Evolutionary conservation across 768 basidiomycete genomes (phyloP).

Genomic region (Phanerochaete carnosa): DNA sequence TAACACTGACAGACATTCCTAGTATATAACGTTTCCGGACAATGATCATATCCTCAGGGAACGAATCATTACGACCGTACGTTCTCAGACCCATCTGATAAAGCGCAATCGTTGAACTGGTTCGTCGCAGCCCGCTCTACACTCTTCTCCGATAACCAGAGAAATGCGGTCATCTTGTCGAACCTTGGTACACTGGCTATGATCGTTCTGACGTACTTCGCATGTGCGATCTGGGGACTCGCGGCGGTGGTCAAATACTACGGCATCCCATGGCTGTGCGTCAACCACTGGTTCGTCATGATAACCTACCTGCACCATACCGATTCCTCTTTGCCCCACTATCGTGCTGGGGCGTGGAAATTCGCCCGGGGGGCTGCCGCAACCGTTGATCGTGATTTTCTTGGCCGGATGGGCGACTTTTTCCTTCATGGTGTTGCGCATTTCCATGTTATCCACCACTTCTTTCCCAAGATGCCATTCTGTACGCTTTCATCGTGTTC

Average conservation of each 20-base stretch:
- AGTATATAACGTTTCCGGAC: slow-evolving; percentile 64
- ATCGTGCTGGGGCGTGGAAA: slow-evolving; percentile 17
- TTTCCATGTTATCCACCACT: slow-evolving; percentile 62
- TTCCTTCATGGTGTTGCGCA: slow-evolving; percentile 21
- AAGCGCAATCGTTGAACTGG: background rate
- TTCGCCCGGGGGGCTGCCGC: slow-evolving; percentile 21
- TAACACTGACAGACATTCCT: slow-evolving; percentile 20
- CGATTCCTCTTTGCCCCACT: slow-evolving; percentile 21
- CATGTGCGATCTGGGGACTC: slow-evolving; percentile 35
- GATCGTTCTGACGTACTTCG: slow-evolving; percentile 36
- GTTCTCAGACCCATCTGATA: slow-evolving; percentile 19
- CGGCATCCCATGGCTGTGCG: slow-evolving; percentile 43
- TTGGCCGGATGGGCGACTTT: slow-evolving; percentile 26
- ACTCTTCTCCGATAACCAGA: slow-evolving; percentile 51
- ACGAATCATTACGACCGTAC: slow-evolving; percentile 67
- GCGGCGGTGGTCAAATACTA: slow-evolving; percentile 31
- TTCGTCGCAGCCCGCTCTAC: slow-evolving; percentile 45
- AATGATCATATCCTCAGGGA: slow-evolving; percentile 54
- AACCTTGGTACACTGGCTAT: slow-evolving; percentile 52
- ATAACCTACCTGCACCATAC: slow-evolving; percentile 24
- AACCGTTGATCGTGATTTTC: slow-evolving; percentile 23
- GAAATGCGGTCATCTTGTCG: slow-evolving; percentile 50
- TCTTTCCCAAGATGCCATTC: slow-evolving; percentile 40
- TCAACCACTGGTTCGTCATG: slow-evolving; percentile 37
- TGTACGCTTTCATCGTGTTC: slow-evolving; percentile 20